These are phyloP conservation scores for Biscogniauxia mediterranea DNA, from an alignment of 2,329 filamentous ascomycete species.

Conservation along the genomic window DNA sequence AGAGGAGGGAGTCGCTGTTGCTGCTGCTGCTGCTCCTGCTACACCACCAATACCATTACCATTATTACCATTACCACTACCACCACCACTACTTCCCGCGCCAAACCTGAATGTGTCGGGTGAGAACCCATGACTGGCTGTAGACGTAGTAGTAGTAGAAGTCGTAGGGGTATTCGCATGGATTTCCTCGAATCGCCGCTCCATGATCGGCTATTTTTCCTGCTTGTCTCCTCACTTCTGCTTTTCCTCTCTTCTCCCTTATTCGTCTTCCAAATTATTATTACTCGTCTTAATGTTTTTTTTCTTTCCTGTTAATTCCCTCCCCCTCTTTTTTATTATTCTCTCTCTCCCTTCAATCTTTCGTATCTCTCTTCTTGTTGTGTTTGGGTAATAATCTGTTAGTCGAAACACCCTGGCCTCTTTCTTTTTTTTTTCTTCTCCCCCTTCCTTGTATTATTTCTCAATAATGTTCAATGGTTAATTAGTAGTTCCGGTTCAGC, in stretches of 20 bases:
- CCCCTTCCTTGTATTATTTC: background rate
- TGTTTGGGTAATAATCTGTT: background rate
- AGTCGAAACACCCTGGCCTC: background rate
- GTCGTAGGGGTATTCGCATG: slow-evolving; percentile 1
- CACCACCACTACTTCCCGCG: slow-evolving; percentile 3
- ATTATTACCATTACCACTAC: background rate
- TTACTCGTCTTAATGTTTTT: too few species aligned
- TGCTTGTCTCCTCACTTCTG: background rate
- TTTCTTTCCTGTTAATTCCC: too few species aligned
- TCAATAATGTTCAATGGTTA: background rate
- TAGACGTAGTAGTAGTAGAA: background rate
- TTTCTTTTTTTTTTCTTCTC: background rate
- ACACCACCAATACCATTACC: slow-evolving; percentile 3
- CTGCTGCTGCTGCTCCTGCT: slow-evolving; percentile 6
- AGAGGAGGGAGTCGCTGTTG: slow-evolving; percentile 10
- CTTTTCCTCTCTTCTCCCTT: background rate
- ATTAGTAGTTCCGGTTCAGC: slow-evolving; percentile 5
- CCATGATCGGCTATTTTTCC: slow-evolving; percentile 8
- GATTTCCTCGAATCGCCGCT: slow-evolving; percentile 13
- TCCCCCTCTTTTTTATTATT: background rate
- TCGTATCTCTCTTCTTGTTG: background rate
- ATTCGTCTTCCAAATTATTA: background rate
- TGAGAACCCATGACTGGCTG: background rate
- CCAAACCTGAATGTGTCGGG: slow-evolving; percentile 1
- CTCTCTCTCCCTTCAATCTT: too few species aligned